phyloP scores from a whole-genome alignment of 2,329 filamentous ascomycete genomes.

The Alternaria infectoria region DNA sequence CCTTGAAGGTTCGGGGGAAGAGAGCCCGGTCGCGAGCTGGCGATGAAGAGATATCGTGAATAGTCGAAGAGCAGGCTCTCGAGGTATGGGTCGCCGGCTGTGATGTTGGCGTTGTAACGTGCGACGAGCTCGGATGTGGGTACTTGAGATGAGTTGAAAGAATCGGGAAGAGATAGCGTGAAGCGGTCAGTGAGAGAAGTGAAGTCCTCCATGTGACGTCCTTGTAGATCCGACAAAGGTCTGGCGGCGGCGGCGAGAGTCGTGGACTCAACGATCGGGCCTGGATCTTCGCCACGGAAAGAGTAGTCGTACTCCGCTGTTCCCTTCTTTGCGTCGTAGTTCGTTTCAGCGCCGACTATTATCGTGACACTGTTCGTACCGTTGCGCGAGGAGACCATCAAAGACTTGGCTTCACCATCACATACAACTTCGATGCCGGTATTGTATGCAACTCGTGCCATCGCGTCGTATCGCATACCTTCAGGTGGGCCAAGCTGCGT shows the following conservation, averaged over 20 bases:
- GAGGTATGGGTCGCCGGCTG: conserved; percentile 57
- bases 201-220: conserved; percentile 53
- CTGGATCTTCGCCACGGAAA: conserved; percentile 58
- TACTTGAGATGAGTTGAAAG: conserved; percentile 46
- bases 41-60: conserved; percentile 62
- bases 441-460: conserved; percentile 37
- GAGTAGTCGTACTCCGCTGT: conserved; percentile 53
- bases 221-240: conserved; percentile 38
- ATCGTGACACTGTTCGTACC: conserved; percentile 44
- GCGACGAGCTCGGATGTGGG: conserved; percentile 48
- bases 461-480: conserved; percentile 55
- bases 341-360: conserved; percentile 54
- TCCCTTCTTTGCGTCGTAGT: conserved; percentile 60
- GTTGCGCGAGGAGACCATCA: conserved; percentile 13
- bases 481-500: conserved; percentile 51
- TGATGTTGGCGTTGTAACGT: conserved; percentile 33
- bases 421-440: conserved; percentile 22
- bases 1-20: conserved; percentile 65
- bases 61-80: conserved; percentile 62
- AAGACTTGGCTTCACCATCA: conserved; percentile 3
- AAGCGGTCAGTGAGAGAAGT: conserved; percentile 50
- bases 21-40: conserved; percentile 57
- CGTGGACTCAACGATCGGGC: conserved; percentile 43
- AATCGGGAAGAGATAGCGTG: conserved; percentile 55
- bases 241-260: conserved; percentile 46